Base-by-base conservation (phyloP, 139 green algal genomes). In the Deuterostichococcus epilithicus region DNA sequence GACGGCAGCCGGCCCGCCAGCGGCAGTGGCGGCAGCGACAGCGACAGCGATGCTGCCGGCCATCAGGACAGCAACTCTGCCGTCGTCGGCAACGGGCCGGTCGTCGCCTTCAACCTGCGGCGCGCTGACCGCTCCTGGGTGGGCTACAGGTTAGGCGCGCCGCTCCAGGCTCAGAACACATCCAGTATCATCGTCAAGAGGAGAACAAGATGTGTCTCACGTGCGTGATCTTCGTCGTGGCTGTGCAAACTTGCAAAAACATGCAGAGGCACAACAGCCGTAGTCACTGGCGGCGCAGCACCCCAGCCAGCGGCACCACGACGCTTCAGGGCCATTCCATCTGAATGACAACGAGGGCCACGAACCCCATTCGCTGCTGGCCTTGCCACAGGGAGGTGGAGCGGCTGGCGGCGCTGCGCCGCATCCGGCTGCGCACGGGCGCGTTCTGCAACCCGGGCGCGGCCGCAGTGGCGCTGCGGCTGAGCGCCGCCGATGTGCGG, bases 361-460 rank as follows among this genome's bases (percentile, higher is more conserved):
- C 52, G 3, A 30, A 63, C 10, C 52, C 52, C 18, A 28, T n/a
- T 20, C 10, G 10, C 52, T 3, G 3, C 28, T 3, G 3, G 26
- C 3, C 37, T 23, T 34, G 22, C 5, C 37, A 32, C 75, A 85
- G 83, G 68, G 87, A 92, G 74, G 90, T 94, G 32, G 80, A 87
- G 36, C 86, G 84, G 38, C 80, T 98, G 67, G 94, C 93, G 25
- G 82, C 39, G 0, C 78, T 94, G 68, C 72, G 84, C 37, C 70
- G 85, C 68, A 91, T 97, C 44, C 42, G 80, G 13, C 84, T 97
- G 60, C 85, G 94, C 39, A 88, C 86, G 20, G 94, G 94, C 58
- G 94, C 89, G 83, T 92, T 96, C 80, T 98, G 94, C 82, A 98
- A 98, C 83, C 95, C 94, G 20, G 94, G 94, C 4, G 87, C 88